Percentiles rank a stretch among this genome's conserved stretches.
phyloP scores from a whole-genome alignment of 352 stramenopile genomes.

The Phytophthora ramorum region DNA sequence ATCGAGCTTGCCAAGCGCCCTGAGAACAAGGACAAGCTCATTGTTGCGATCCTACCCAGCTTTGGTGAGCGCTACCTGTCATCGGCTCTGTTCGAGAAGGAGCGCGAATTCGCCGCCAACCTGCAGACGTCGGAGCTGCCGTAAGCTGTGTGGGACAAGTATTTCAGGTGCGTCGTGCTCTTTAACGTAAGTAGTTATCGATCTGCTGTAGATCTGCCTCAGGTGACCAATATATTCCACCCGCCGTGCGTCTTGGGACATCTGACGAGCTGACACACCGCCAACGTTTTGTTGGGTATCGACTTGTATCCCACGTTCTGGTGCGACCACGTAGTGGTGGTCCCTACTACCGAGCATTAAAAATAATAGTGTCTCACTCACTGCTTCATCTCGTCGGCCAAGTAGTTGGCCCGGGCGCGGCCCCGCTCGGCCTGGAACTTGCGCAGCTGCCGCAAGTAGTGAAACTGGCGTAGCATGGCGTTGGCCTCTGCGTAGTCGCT shows the following conservation, averaged over 20 bases:
- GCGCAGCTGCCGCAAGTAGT: conserved; percentile 78
- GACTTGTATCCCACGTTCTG: neutral
- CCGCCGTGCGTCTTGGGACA: neutral
- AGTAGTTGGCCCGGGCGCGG: conserved; percentile 49
- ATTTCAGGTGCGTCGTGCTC: conserved; percentile 3
- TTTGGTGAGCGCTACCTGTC: conserved; percentile 91
- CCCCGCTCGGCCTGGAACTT: conserved; percentile 74
- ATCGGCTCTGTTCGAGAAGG: conserved; percentile 75
- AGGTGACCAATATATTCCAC: conserved; percentile 15
- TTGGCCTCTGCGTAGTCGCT: conserved; percentile 60
- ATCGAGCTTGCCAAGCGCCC: conserved; percentile 79
- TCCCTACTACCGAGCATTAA: neutral
- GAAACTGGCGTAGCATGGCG: conserved; percentile 69
- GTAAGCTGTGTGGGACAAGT: conserved; percentile 13
- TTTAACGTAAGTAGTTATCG: conserved; percentile 31
- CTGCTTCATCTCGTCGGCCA: conserved; percentile 25
- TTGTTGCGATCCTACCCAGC: conserved; percentile 89
- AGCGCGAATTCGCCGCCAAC: conserved; percentile 73
- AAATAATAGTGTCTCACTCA: neutral
- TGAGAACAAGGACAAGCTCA: conserved; percentile 87
- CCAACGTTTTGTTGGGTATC: too few relatives aligned
- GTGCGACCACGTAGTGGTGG: neutral
- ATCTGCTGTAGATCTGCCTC: conserved; percentile 23
- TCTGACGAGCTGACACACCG: neutral
- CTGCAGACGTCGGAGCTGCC: conserved; percentile 50